Percentiles rank a stretch among this genome's conserved stretches.
phyloP scores from a whole-genome alignment of 139 green algal genomes.

The Coelastrella sp. region DNA sequence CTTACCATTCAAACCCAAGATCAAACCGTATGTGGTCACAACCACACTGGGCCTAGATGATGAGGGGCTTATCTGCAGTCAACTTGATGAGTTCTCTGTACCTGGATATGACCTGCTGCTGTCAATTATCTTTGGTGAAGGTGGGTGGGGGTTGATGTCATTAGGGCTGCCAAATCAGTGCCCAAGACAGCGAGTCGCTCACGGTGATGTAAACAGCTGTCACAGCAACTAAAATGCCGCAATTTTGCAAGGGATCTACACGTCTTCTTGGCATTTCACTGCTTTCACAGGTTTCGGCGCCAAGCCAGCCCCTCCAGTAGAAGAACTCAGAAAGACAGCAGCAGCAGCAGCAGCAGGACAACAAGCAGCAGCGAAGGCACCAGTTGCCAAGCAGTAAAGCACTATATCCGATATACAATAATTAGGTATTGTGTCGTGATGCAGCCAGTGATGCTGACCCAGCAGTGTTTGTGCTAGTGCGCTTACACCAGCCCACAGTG shows the following conservation, averaged over 20 bases:
- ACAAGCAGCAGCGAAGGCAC: neutral
- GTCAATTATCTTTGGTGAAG: slow-evolving; percentile 16
- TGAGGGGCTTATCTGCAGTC: slow-evolving; percentile 40
- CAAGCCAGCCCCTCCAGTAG: slow-evolving; percentile 22
- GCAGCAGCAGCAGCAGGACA: neutral
- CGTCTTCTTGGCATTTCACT: neutral
- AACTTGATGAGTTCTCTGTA: slow-evolving; percentile 42
- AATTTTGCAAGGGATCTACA: too few species aligned
- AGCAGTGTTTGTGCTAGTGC: too few species aligned
- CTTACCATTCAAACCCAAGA: slow-evolving; percentile 50
- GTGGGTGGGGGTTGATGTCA: too few species aligned
- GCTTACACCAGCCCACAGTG: too few species aligned
- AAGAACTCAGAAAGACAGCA: slow-evolving; percentile 2
- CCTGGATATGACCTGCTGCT: slow-evolving; percentile 31
- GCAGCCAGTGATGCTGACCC: too few species aligned
- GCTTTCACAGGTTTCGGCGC: slow-evolving; percentile 6
- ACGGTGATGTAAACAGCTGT: too few species aligned
- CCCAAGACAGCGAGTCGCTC: too few species aligned
- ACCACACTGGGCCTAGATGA: slow-evolving; percentile 39
- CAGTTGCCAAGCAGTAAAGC: neutral
- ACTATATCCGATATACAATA: too few species aligned
- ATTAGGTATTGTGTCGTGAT: too few species aligned
- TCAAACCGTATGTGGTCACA: slow-evolving; percentile 55
- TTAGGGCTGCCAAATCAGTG: too few species aligned
- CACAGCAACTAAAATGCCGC: too few species aligned